A percentile compares a stretch with the other conserved stretches of the same genome.
Evolutionary conservation across 2,329 filamentous ascomycete genomes (phyloP).

Genomic region (Botryotinia globosa): DNA sequence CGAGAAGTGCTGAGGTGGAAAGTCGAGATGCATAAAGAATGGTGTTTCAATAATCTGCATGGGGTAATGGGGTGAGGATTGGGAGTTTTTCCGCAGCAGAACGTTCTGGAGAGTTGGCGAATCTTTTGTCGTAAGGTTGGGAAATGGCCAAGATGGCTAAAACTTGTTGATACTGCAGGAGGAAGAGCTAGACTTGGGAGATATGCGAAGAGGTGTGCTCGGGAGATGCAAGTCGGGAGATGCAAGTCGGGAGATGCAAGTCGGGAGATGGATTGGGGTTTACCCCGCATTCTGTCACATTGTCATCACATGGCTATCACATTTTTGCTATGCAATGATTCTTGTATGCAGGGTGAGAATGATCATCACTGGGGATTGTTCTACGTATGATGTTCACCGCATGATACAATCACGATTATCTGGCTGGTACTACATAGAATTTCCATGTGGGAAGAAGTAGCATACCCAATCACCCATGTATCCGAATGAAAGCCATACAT

Average conservation of each 20-base stretch:
- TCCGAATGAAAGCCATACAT: neutral
- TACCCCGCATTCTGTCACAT: constrained; percentile 9
- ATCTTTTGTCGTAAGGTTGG: neutral
- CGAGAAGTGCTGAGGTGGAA: neutral
- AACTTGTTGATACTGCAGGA: neutral
- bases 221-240: neutral
- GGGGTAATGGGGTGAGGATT: neutral
- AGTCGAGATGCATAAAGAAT: neutral
- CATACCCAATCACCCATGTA: neutral
- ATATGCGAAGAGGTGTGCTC: neutral
- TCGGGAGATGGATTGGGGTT: neutral
- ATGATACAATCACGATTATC: neutral
- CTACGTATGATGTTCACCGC: neutral
- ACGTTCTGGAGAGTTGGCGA: neutral
- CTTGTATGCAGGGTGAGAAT: neutral
- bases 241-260: constrained; percentile 1
- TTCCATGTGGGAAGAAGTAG: neutral
- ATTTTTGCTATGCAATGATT: neutral
- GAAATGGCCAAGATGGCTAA: neutral
- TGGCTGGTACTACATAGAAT: neutral
- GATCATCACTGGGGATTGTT: neutral
- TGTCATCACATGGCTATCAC: neutral
- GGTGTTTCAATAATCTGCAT: neutral
- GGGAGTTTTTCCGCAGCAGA: neutral
- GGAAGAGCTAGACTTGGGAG: neutral